These are phyloP conservation scores for Fusarium sp. DNA, from an alignment of 2,329 filamentous ascomycete genomes.

Conservation along the genomic window DNA sequence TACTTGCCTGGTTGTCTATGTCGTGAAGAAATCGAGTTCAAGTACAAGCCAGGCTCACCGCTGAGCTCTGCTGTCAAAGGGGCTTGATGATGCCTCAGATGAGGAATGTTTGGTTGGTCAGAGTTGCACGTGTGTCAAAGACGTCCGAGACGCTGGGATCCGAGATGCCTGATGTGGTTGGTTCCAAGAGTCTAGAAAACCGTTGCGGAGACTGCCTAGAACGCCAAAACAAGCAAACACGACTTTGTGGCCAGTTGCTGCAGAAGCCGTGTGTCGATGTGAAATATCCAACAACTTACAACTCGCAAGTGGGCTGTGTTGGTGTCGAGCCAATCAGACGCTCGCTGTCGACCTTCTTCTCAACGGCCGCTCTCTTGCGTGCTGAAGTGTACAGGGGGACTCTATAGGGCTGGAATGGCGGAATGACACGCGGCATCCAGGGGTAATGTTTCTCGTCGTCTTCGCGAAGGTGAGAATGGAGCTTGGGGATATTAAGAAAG, in stretches of 20 bases:
- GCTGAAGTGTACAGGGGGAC: slow-evolving; percentile 14
- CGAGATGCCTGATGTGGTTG: slow-evolving; percentile 4
- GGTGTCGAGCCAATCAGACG: slow-evolving; percentile 20
- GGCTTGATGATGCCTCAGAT: slow-evolving; percentile 1
- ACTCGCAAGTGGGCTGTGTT: background rate
- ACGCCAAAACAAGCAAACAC: slow-evolving; percentile 29
- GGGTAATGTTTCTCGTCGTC: slow-evolving; percentile 2
- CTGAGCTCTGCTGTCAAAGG: slow-evolving; percentile 3
- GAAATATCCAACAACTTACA: slow-evolving; percentile 30
- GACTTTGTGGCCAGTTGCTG: slow-evolving; percentile 1
- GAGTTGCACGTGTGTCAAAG: background rate
- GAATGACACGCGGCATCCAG: slow-evolving; percentile 2
- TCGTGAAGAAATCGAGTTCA: background rate
- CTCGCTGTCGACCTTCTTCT: background rate
- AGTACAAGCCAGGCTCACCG: background rate
- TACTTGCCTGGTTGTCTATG: background rate
- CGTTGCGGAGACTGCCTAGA: slow-evolving; percentile 11
- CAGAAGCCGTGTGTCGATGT: background rate
- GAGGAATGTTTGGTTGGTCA: slow-evolving; percentile 28
- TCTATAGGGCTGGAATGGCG: background rate
- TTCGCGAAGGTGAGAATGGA: background rate
- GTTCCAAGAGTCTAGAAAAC: slow-evolving; percentile 1
- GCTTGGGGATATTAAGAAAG: slow-evolving; percentile 12
- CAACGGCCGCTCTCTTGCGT: slow-evolving; percentile 12
- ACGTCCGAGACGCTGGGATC: slow-evolving; percentile 9